phyloP scores from a whole-genome alignment of 129 eudicot species.

The Logfia minima region DNA sequence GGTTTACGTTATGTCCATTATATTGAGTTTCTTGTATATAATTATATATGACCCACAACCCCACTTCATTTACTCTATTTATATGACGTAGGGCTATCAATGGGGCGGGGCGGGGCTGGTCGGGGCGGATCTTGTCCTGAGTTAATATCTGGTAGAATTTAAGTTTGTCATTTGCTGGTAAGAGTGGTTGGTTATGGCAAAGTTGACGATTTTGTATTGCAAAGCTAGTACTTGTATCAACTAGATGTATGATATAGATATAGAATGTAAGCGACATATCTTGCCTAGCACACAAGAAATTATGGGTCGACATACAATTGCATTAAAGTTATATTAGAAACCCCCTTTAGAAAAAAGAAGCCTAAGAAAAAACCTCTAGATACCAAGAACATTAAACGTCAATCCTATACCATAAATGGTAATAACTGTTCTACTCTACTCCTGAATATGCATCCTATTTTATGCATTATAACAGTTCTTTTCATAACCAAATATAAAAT shows the following conservation, averaged over 20 bases:
- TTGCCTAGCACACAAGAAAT: slow-evolving; percentile 11
- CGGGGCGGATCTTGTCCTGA: too few species aligned
- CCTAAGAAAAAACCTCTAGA: neutral
- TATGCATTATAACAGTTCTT: neutral
- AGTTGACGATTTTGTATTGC: slow-evolving; percentile 3
- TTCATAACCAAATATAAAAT: neutral
- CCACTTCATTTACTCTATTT: slow-evolving; percentile 2
- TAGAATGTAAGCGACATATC: slow-evolving; percentile 6
- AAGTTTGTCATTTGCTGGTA: neutral
- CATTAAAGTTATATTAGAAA: slow-evolving; percentile 10
- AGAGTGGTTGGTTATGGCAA: slow-evolving; percentile 9
- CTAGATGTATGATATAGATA: slow-evolving; percentile 5
- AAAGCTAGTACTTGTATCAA: slow-evolving; percentile 14
- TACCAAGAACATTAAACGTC: neutral
- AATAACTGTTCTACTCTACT: neutral
- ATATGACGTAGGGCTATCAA: too few species aligned
- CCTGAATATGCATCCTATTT: neutral
- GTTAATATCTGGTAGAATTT: neutral
- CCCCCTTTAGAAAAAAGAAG: slow-evolving; percentile 6
- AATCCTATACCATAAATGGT: neutral
- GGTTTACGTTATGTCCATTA: neutral
- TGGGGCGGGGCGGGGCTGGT: too few species aligned
- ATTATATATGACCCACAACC: neutral
- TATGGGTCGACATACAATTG: slow-evolving; percentile 6
- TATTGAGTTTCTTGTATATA: neutral